Percentiles rank a stretch among this genome's conserved stretches.
phyloP scores from a whole-genome alignment of 164 flowering plant genomes.

The Annona squamosa region DNA sequence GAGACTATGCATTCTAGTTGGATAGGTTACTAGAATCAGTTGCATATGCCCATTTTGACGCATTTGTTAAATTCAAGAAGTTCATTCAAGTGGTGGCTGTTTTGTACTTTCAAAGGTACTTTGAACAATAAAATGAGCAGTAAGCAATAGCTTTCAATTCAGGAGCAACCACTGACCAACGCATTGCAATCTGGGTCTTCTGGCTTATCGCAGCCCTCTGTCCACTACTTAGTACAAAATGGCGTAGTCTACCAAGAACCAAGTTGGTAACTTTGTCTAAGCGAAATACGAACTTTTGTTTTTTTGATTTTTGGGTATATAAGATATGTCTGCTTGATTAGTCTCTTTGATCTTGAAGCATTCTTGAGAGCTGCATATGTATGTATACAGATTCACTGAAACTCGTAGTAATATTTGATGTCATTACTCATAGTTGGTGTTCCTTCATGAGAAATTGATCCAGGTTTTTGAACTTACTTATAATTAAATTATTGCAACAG shows the following conservation, averaged over 20 bases:
- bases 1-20: not conserved
- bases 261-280: not conserved
- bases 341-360: not conserved
- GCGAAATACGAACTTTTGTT: not conserved
- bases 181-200: not conserved
- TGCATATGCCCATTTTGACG: not conserved
- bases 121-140: not conserved
- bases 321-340: not conserved
- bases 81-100: not conserved
- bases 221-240: not conserved
- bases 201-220: not conserved
- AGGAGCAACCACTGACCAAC: not conserved
- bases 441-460: not conserved
- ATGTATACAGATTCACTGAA: not conserved
- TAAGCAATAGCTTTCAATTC: too few relatives aligned
- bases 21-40: not conserved
- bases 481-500: conserved; percentile 22
- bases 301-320: too few relatives aligned
- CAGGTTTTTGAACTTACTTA: not conserved
- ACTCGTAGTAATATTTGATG: not conserved
- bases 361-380: not conserved
- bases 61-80: not conserved
- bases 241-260: not conserved
- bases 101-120: not conserved
- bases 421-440: too few relatives aligned